A percentile compares a stretch with the other conserved stretches of the same genome.
These are phyloP conservation scores for Selaginella tamariscina DNA, from an alignment of 75 land plant genomes.

Conservation along the genomic window DNA sequence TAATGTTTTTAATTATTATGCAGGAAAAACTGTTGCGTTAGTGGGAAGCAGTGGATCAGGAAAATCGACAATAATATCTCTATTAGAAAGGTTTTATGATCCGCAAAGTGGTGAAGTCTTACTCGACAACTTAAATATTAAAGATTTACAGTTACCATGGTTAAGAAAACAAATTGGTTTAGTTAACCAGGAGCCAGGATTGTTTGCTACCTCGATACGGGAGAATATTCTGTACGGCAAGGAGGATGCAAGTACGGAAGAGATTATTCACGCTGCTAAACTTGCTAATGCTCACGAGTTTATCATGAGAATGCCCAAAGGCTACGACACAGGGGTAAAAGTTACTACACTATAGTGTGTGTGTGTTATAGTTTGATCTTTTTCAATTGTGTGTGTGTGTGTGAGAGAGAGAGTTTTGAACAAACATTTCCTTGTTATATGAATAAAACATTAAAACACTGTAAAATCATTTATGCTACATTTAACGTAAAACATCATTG, in stretches of 20 bases:
- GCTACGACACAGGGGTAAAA: slow-evolving; percentile 25
- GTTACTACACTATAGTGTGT: neutral
- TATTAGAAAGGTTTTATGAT: slow-evolving; percentile 12
- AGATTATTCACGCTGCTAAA: slow-evolving; percentile 17
- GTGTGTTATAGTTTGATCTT: neutral
- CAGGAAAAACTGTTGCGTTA: slow-evolving; percentile 3
- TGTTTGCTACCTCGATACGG: slow-evolving; percentile 24
- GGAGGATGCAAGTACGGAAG: neutral
- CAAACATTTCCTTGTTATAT: too few species aligned
- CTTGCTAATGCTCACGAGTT: slow-evolving; percentile 25
- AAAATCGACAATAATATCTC: slow-evolving; percentile 8
- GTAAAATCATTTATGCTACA: too few species aligned
- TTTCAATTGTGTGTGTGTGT: too few species aligned
- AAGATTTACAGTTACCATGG: slow-evolving; percentile 15
- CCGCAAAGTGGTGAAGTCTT: slow-evolving; percentile 3
- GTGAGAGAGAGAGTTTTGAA: too few species aligned
- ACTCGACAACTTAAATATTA: slow-evolving; percentile 18
- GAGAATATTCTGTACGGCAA: slow-evolving; percentile 3
- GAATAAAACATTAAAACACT: too few species aligned
- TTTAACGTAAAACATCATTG: too few species aligned
- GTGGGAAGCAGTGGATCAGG: slow-evolving; percentile 4
- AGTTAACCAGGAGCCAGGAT: slow-evolving; percentile 24
- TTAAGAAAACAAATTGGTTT: slow-evolving; percentile 21
- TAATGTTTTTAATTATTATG: neutral
- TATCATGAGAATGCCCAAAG: slow-evolving; percentile 17